Evolutionary conservation across 805 yeast species (phyloP), one percentile per base, ranked within the genome.

Genomic region (Candida berthetii): DNA sequence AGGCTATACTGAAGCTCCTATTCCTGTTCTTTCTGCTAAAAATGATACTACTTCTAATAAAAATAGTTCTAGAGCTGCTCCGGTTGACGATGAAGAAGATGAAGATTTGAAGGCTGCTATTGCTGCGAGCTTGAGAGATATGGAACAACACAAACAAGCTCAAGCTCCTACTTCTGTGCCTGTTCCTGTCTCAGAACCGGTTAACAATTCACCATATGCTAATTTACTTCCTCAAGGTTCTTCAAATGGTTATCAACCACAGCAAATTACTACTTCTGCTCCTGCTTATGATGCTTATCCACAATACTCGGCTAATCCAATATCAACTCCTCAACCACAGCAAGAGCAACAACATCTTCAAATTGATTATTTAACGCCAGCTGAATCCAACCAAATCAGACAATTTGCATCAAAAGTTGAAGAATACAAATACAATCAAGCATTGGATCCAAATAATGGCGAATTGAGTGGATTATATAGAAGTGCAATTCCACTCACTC

Each of bases 31-130:
- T 14, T 48, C 41, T 33, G 50, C 34, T 27, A 48, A 45, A 24
- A 45, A 45, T 42, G 45, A 34, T 35, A 35, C 44, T 42, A 29
- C 41, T 14, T 27, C 37, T 45, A 28, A 11, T 36, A 20, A 38
- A 14, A 24, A 42, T 14, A 32, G 20, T 32, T 3, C 20, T 16
- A 16, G n/a, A 11, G 4, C 29, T 27, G 19, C 10, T 31, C 18
- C 16, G 16, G 28, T 44, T 6, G 44, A 60, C 14, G 85, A 78
- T 2, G 88, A 84, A 16, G 85, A 82, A 15, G 96, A 89, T 54
- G 91, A 83, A 31, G 96, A 88, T 31, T 76, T 91, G 80, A 85
- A 80, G 58, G 95, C 93, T 1, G 99, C 98, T 0, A 91, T 93
- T 43, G 96, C 85, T 14, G 96, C 96, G 1, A 87, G 96, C 60